Conservation (phyloP, 148 eudicot species). For the Heliamphora exappendiculata region DNA sequence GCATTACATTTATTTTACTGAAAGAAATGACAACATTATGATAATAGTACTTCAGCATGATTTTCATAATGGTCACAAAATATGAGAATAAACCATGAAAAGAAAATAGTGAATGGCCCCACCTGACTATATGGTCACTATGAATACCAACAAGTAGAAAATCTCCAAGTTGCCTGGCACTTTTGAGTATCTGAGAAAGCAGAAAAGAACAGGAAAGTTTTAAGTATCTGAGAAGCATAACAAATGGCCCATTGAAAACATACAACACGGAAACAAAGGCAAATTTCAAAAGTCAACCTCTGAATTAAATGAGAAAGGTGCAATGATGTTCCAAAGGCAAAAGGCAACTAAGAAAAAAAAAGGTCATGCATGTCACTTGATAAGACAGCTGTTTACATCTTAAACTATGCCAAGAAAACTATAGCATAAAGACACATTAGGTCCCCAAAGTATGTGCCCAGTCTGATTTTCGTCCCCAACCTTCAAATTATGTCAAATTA, state of each 20-base stretch:
- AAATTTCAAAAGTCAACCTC: not conserved
- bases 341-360: not conserved
- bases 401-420: not conserved
- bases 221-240: no score
- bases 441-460: no score
- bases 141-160: conserved; percentile 91
- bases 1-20: not conserved
- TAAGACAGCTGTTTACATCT: not conserved
- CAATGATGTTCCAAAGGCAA: not conserved
- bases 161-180: conserved; percentile 85
- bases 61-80: not conserved
- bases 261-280: not conserved
- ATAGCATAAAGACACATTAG: no score
- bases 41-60: not conserved
- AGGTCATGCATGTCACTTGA: not conserved
- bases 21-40: not conserved
- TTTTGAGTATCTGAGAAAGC: conserved; percentile 64
- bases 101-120: conserved; percentile 10
- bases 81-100: not conserved
- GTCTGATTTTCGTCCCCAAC: no score
- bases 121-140: conserved; percentile 78
- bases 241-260: conserved; percentile 1
- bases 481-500: no score
- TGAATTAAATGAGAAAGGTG: not conserved
- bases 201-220: no score